phyloP scores from a whole-genome alignment of 1,284 basidiomycete genomes.

The Ganoderma leucocontextum region DNA sequence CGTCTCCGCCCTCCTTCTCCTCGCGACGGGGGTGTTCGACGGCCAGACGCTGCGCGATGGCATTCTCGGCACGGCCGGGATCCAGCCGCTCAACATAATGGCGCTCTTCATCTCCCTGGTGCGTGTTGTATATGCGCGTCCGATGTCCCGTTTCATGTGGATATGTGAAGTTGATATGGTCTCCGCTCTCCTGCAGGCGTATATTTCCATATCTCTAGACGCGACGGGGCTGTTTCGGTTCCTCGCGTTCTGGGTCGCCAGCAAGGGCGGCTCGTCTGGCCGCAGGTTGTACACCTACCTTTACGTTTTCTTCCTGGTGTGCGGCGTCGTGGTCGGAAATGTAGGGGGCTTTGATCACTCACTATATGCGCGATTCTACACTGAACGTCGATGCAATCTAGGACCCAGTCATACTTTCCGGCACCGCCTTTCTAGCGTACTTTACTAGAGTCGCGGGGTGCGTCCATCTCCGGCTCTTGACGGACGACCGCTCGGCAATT shows the following conservation, averaged over 20 bases:
- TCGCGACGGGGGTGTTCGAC: constrained; percentile 79
- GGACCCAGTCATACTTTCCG: constrained; percentile 87
- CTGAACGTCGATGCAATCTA: constrained; percentile 26
- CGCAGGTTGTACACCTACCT: constrained; percentile 64
- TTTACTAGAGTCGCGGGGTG: constrained; percentile 78
- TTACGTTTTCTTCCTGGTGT: constrained; percentile 55
- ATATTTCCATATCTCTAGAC: constrained; percentile 94
- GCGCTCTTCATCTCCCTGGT: constrained; percentile 90
- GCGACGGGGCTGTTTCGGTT: constrained; percentile 88
- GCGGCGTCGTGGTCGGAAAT: constrained; percentile 89
- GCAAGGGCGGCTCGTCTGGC: constrained; percentile 72
- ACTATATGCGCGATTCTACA: not conserved
- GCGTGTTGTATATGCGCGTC: constrained; percentile 36
- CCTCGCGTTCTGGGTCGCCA: constrained; percentile 74
- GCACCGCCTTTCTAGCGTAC: constrained; percentile 89
- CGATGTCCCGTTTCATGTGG: not conserved
- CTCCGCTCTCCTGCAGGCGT: constrained; percentile 60
- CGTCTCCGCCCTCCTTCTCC: constrained; percentile 79
- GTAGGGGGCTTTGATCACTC: constrained; percentile 40
- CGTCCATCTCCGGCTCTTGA: constrained; percentile 34
- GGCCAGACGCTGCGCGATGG: constrained; percentile 72
- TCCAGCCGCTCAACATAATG: constrained; percentile 94
- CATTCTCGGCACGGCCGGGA: constrained; percentile 75
- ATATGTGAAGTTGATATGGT: not conserved
- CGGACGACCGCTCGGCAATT: not conserved